Evolutionary conservation across 768 basidiomycete species (phyloP), one percentile per base, ranked within the genome.

Genomic region (Kwoniella heveanensis): DNA sequence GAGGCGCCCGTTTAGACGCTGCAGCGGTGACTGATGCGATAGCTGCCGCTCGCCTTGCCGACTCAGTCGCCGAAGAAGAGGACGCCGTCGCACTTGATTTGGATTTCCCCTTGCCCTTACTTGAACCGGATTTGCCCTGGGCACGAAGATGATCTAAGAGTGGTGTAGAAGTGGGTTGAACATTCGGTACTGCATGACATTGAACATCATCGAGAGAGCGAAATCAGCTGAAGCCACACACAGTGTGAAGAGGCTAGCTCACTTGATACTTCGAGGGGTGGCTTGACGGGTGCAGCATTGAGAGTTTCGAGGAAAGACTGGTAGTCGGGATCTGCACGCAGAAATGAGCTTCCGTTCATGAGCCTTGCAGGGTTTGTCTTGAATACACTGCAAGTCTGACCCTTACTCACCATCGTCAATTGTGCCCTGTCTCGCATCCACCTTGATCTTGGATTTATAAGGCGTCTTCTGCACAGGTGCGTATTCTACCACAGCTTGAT

Each of bases 131-230:
- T 78, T 91, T 89, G 0, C 90, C 63, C 27, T 62, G 63, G 24
- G 53, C 90, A 68, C 92, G 91, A 66, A 98, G 87, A 0, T 93
- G 91, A 75, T 95, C 94, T 51, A 99, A 86, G 22, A 98, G 85
- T 0, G 95, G 95, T 0, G 95, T 96, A 0, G 90, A 88, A 67
- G 88, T 93, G 1, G 90, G 90, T 48, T 82, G 83, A 22, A 72
- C 60, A 19, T 36, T 53, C 0, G 73, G 69, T n/a, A 60, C 72
- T 74, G 64, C 19, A 1, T 60, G 4, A 19, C 19, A 32, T 29
- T n/a, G n/a, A n/a, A n/a, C n/a, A n/a, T n/a, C n/a, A n/a, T n/a
- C n/a, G n/a, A n/a, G n/a, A n/a, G 8, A 25, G 12, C 12, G 17
- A 44, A 8, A 25, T 59, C 21, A 32, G 39, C 30, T 55, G 1